Evolutionary conservation across 805 yeast species (phyloP), one percentile per base, ranked within the genome.

Genomic region (Starmerella ratchasimensis): DNA sequence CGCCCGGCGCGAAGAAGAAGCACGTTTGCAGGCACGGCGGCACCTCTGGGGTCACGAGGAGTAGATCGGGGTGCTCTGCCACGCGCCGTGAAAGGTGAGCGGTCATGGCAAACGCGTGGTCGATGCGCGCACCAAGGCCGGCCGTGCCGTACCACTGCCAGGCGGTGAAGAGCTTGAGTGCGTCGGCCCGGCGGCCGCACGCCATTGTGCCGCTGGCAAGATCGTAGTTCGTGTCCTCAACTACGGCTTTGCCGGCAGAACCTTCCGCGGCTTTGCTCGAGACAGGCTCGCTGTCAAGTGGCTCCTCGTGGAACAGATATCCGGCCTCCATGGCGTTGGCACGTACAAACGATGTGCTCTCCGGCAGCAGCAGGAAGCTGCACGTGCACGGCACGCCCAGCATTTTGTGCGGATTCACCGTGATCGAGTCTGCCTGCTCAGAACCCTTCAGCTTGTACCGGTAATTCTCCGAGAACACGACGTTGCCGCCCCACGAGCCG

Each of bases 401-500:
- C 80, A 79, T 74, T 52, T 81, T 81, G 61, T 81, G 94, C 3
- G 94, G 94, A 52, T 81, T 82, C 17, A 74, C 69, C 2, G 94
- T 81, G 39, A 81, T 65, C 9, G 86, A 76, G 56, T 81, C 71
- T 1, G 90, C 93, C 16, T 65, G 52, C 29, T 77, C 69, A 23
- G 69, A 55, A 1, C 94, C 94, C 14, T 57, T 52, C 43, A 81
- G 56, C 46, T 68, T 66, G 39, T 56, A 33, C 5, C 24, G 20
- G 38, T 72, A 70, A 9, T 46, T 60, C 0, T 55, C 48, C 29
- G 82, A 74, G 60, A 81, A 82, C 0, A 80, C 65, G 8, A 78
- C 75, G 49, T 82, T 82, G 7, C 88, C 94, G 24, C 94, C 94
- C 93, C 93, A 80, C 5, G 90, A 79, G 1, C 90, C 94, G 58